phyloP scores from a whole-genome alignment of 345 rosid genomes.

The Cardamine chenopodiifolia region DNA sequence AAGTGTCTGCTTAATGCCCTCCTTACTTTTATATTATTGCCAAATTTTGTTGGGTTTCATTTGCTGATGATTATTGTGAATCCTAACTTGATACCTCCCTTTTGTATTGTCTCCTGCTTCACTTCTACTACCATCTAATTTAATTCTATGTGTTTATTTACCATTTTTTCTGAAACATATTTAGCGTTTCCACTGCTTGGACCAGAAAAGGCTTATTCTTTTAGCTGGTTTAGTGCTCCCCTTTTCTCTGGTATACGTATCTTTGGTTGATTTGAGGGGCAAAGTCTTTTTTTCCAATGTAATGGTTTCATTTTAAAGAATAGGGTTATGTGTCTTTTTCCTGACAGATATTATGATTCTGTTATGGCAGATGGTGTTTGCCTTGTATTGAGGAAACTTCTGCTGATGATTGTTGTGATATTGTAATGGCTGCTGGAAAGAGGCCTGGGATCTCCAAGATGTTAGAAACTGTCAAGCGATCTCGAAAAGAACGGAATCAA shows the following conservation, averaged over 20 bases:
- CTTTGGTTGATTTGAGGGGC: slow-evolving; percentile 7
- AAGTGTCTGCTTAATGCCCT: not conserved
- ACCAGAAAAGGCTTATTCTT: not conserved
- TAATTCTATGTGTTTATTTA: not conserved
- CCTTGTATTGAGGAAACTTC: slow-evolving; percentile 60
- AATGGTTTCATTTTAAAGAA: not conserved
- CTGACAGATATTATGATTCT: slow-evolving; percentile 1
- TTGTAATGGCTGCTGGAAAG: slow-evolving; percentile 79
- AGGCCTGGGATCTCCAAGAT: slow-evolving; percentile 58
- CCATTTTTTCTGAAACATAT: not conserved
- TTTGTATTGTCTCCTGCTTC: not conserved
- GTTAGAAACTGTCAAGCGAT: slow-evolving; percentile 73
- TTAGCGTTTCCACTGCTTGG: not conserved
- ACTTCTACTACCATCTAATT: not conserved
- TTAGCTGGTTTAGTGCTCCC: not conserved
- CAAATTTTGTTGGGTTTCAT: not conserved
- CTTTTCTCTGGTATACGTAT: slow-evolving; percentile 9
- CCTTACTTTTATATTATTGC: slow-evolving; percentile 1
- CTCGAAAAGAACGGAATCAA: slow-evolving; percentile 69
- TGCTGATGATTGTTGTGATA: slow-evolving; percentile 67
- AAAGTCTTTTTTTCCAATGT: not conserved
- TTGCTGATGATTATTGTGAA: not conserved
- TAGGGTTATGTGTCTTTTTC: not conserved
- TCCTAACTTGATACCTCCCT: not conserved
- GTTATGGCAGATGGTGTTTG: slow-evolving; percentile 63